Base-by-base conservation (phyloP, 139 green algal genomes). In the Chlorella vulgaris region DNA sequence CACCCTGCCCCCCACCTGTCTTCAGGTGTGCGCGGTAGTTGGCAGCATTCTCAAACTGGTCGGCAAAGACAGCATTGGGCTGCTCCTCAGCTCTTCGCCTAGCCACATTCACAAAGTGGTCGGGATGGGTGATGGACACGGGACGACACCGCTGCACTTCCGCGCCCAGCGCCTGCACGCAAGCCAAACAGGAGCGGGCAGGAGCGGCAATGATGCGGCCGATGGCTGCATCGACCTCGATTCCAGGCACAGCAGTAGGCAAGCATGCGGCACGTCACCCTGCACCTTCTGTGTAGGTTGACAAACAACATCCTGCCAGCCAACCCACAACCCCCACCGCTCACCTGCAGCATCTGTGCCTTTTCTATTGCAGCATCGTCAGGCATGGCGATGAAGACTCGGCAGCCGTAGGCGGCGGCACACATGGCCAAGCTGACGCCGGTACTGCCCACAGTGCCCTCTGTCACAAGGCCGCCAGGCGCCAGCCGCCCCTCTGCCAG, bases 31-130 rank as follows among this genome's bases (percentile, higher is more conserved):
- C 92, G 8, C 86, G 33, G 61, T 88, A 92, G 82, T 99, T 99
- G 55, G 93, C 94, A 8, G 89, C 76, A 69, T 97, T 99, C 68
- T 99, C 96, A 89, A 99, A 99, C 85, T 99, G 96, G 83, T 99
- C 90, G 0, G 93, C 91, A 88, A 98, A 99, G 24, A 99, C 62
- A 1, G 90, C 91, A 38, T 81, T 78, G 2, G 63, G 31, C 47
- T 89, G 85, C 33, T 69, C 61, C 0, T 80, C 89, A 5, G 94
- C 94, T 7, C 38, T 69, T 19, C 90, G 85, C 19, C 90, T 80
- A 0, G 94, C 95, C 31, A 98, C 88, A 75, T 99, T 96, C 5
- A 99, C 95, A 81, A 96, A 98, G 69, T 99, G 95, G 4, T 97
- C 89, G 0, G 92, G 94, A 75, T 99, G 91, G 5, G 93, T 89